Percentiles rank a stretch among this genome's conserved stretches.
These are phyloP conservation scores for Arachis hypogaea DNA, from an alignment of 306 rosid genomes.

Conservation along the genomic window DNA sequence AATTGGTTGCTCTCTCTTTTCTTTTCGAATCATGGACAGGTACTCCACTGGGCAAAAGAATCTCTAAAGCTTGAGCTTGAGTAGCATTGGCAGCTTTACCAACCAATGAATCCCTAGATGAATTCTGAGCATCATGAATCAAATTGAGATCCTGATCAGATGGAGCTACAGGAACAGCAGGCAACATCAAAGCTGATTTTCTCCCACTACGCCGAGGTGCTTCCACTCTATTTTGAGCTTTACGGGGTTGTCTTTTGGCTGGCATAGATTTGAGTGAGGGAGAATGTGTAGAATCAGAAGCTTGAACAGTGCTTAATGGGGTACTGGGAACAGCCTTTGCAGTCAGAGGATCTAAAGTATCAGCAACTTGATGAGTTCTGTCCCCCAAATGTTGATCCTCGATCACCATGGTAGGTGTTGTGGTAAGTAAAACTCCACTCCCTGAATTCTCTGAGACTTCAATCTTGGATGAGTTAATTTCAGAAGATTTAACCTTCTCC, in stretches of 20 bases:
- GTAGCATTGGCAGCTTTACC: constrained; percentile 53
- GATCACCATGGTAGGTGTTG: constrained; percentile 41
- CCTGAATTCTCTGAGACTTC: constrained; percentile 42
- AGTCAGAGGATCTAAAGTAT: constrained; percentile 42
- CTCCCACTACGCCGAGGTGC: constrained; percentile 84
- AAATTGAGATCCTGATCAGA: constrained; percentile 58
- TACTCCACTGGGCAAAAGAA: constrained; percentile 56
- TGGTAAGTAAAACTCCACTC: constrained; percentile 29
- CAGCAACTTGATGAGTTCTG: constrained; percentile 42
- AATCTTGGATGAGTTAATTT: constrained; percentile 38
- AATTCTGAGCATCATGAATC: constrained; percentile 49
- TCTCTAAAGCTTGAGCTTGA: constrained; percentile 56
- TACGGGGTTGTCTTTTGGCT: constrained; percentile 79
- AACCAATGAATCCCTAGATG: constrained; percentile 49
- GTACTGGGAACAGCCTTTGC: constrained; percentile 48
- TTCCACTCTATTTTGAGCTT: constrained; percentile 66
- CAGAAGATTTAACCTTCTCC: constrained; percentile 45
- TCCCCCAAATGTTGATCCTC: constrained; percentile 47
- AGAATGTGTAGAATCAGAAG: constrained; percentile 52
- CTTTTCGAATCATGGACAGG: constrained; percentile 63
- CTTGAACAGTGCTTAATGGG: constrained; percentile 35
- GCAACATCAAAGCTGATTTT: constrained; percentile 50
- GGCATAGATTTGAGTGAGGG: constrained; percentile 55
- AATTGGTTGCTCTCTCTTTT: constrained; percentile 62
- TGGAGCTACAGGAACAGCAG: constrained; percentile 53